These are phyloP conservation scores for Papilionanthe hybrid DNA, from an alignment of 116 monocot species.

Conservation along the genomic window DNA sequence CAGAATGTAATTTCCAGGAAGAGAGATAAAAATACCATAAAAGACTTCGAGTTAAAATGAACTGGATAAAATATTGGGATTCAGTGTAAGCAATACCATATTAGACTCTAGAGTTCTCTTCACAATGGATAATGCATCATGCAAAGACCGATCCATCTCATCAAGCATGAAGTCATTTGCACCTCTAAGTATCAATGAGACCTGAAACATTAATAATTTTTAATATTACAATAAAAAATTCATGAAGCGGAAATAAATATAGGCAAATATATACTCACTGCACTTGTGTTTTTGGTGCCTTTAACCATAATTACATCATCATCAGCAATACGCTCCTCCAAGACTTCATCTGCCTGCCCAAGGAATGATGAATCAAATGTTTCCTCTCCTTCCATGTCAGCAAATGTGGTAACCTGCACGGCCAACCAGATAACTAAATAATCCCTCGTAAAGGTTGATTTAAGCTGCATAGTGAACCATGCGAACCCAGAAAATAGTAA, in stretches of 20 bases:
- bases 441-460: neutral
- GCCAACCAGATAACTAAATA: neutral
- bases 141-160: slow-evolving; percentile 93
- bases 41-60: neutral
- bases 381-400: slow-evolving; percentile 99
- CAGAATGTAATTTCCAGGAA: neutral
- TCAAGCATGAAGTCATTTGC: slow-evolving; percentile 98
- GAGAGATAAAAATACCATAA: neutral
- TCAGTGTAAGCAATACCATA: slow-evolving; percentile 38
- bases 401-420: slow-evolving; percentile 84
- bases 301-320: slow-evolving; percentile 92
- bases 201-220: slow-evolving; percentile 15
- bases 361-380: slow-evolving; percentile 88
- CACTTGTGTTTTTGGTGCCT: slow-evolving; percentile 80
- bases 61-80: neutral
- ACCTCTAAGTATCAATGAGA: slow-evolving; percentile 78
- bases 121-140: slow-evolving; percentile 89
- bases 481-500: too few relatives aligned
- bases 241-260: neutral
- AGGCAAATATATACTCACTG: slow-evolving; percentile 43
- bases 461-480: neutral
- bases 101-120: slow-evolving; percentile 95
- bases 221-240: neutral
- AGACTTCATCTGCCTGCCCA: slow-evolving; percentile 87
- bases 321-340: slow-evolving; percentile 85